Evolutionary conservation across 495 filamentous ascomycete species (phyloP).

Genomic region (Aspergillus panamensis): DNA sequence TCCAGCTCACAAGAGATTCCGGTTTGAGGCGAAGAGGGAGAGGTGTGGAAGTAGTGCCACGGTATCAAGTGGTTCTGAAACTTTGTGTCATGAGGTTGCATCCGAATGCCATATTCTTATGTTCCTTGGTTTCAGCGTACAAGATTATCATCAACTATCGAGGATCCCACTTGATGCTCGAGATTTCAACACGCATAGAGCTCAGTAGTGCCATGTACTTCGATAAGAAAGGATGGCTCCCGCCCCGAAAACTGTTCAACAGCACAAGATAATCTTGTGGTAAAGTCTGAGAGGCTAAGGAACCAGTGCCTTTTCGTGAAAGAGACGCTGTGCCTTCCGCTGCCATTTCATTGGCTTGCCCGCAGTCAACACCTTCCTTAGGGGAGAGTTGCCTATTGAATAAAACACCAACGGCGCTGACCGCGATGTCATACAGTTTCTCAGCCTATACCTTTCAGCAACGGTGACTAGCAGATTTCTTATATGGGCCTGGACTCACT

Average conservation of each 20-base stretch:
- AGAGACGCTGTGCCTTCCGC: slow-evolving; percentile 9
- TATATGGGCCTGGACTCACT: slow-evolving; percentile 42
- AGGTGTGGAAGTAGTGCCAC: too few species aligned
- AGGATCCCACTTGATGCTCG: neutral
- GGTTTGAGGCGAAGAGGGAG: too few species aligned
- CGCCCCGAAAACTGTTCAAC: slow-evolving; percentile 37
- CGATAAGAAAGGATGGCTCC: slow-evolving; percentile 39
- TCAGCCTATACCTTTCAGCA: slow-evolving; percentile 33
- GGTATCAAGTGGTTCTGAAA: too few species aligned
- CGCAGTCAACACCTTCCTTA: slow-evolving; percentile 13
- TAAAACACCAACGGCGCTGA: slow-evolving; percentile 36
- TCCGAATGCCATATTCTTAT: slow-evolving; percentile 27
- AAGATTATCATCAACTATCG: neutral
- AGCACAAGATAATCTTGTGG: slow-evolving; percentile 36
- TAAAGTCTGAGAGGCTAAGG: slow-evolving; percentile 23
- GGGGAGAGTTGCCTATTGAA: slow-evolving; percentile 30
- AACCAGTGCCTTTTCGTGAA: slow-evolving; percentile 7
- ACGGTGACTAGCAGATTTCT: neutral
- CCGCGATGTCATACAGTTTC: slow-evolving; percentile 42
- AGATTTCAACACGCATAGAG: slow-evolving; percentile 18
- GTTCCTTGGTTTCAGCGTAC: neutral
- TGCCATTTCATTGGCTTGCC: neutral
- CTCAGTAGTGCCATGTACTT: slow-evolving; percentile 30
- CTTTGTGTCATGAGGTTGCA: too few species aligned
- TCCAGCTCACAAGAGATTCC: too few species aligned